A percentile compares a stretch with the other conserved stretches of the same genome.
phyloP scores from a whole-genome alignment of 2,329 filamentous ascomycete genomes.

The Hortaea werneckii region DNA sequence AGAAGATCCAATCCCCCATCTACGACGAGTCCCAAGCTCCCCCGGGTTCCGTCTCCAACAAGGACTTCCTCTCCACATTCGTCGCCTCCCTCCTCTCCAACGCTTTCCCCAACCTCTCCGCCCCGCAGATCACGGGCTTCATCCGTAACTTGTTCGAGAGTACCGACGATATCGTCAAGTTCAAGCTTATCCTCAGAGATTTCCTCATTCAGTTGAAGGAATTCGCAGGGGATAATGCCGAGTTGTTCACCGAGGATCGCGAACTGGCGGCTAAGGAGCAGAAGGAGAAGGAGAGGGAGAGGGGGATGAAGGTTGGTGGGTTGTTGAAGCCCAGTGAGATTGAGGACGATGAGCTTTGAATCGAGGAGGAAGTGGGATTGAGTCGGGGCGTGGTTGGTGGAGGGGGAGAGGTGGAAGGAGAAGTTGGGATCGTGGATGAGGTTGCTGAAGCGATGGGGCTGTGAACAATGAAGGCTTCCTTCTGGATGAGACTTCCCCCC shows the following conservation, averaged over 20 bases:
- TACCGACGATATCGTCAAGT: constrained; percentile 83
- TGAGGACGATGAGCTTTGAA: constrained; percentile 76
- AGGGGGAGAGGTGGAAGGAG: background rate
- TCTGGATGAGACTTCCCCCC: too few species aligned
- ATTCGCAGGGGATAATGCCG: constrained; percentile 90
- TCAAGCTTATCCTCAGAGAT: constrained; percentile 91
- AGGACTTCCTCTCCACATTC: constrained; percentile 81
- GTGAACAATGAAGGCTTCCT: background rate
- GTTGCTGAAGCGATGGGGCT: background rate
- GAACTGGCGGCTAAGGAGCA: constrained; percentile 82
- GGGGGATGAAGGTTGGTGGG: constrained; percentile 88
- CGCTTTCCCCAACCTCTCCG: constrained; percentile 84
- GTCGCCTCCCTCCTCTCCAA: constrained; percentile 75
- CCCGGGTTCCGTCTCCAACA: constrained; percentile 65
- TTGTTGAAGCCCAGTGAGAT: constrained; percentile 96
- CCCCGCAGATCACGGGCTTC: constrained; percentile 74
- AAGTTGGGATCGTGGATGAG: background rate
- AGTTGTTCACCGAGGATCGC: constrained; percentile 87
- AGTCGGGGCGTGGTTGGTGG: constrained; percentile 10
- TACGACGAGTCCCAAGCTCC: constrained; percentile 77
- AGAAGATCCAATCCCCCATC: constrained; percentile 87
- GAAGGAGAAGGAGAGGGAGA: constrained; percentile 79
- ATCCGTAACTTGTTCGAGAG: constrained; percentile 80
- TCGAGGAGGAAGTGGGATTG: constrained; percentile 39
- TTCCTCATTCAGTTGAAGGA: constrained; percentile 97